These are phyloP conservation scores for Volvox carteri DNA, from an alignment of 163 green algal species.

Conservation along the genomic window DNA sequence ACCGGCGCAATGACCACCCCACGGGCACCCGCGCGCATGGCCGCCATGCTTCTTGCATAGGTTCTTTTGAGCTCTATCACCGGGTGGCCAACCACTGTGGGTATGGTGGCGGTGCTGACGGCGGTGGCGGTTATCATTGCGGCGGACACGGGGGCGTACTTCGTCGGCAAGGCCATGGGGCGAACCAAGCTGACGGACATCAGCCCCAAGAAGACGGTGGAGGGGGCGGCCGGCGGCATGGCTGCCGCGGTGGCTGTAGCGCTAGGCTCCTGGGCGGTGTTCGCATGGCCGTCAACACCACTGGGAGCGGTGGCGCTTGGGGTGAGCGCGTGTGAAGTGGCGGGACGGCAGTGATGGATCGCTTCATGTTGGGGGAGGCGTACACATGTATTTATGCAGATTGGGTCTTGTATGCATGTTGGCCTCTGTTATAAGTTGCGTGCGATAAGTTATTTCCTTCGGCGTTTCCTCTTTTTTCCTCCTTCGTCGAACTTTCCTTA, in stretches of 20 bases:
- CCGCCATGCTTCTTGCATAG: too few relatives aligned
- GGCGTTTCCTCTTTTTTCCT: too few relatives aligned
- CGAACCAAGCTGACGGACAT: constrained; percentile 89
- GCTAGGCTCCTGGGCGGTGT: constrained; percentile 71
- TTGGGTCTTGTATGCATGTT: too few relatives aligned
- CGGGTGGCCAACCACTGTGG: constrained; percentile 86
- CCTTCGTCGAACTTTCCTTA: too few relatives aligned
- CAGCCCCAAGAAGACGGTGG: constrained; percentile 96
- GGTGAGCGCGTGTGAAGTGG: constrained; percentile 55
- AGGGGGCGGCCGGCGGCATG: constrained; percentile 92
- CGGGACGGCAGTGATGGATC: too few relatives aligned
- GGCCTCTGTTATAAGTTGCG: too few relatives aligned
- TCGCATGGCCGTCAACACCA: constrained; percentile 80
- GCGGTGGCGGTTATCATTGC: constrained; percentile 91
- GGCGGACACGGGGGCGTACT: constrained; percentile 95
- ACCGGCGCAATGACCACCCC: too few relatives aligned
- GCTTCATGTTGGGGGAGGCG: too few relatives aligned
- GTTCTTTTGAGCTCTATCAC: constrained; percentile 54
- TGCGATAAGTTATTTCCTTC: too few relatives aligned
- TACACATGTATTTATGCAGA: too few relatives aligned
- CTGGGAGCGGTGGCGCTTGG: constrained; percentile 69
- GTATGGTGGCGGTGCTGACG: constrained; percentile 92
- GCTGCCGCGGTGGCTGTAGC: constrained; percentile 76
- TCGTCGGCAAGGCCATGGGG: constrained; percentile 87
- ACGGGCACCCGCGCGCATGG: too few relatives aligned